These are phyloP conservation scores for Tulasnella sp. DNA, from an alignment of 768 basidiomycete genomes.

Conservation along the genomic window DNA sequence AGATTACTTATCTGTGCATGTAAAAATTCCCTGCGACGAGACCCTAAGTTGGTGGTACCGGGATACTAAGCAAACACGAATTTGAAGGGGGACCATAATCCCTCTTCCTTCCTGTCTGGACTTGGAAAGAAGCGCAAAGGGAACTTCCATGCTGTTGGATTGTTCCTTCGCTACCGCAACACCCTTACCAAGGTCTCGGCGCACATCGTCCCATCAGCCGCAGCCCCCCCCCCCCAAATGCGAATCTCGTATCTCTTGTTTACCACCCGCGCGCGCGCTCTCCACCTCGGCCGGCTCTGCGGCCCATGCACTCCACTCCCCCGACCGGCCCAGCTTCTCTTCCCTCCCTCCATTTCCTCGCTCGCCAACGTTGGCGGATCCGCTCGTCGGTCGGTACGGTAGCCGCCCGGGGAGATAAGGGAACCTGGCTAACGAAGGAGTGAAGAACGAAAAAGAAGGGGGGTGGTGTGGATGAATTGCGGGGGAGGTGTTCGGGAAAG, in stretches of 20 bases:
- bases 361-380: constrained; percentile 13
- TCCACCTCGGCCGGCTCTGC: not conserved
- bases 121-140: not conserved
- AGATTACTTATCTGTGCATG: constrained; percentile 17
- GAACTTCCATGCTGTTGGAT: not conserved
- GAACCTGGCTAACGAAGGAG: not conserved
- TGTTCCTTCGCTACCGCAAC: not conserved
- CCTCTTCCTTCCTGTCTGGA: constrained; percentile 9
- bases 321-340: not conserved
- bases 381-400: not conserved
- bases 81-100: constrained; percentile 1
- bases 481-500: constrained; percentile 15
- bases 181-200: not conserved
- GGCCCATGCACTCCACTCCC: not conserved
- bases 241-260: constrained; percentile 20
- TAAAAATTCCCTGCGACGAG: not conserved
- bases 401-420: constrained; percentile 10
- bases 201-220: constrained; percentile 3
- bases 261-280: not conserved
- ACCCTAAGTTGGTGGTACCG: not conserved
- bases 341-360: not conserved
- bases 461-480: not conserved
- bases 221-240: constrained; percentile 4
- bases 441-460: not conserved
- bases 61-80: not conserved